Evolutionary conservation across 305 asterid genomes (phyloP).

Genomic region (Fraxinus albicans): DNA sequence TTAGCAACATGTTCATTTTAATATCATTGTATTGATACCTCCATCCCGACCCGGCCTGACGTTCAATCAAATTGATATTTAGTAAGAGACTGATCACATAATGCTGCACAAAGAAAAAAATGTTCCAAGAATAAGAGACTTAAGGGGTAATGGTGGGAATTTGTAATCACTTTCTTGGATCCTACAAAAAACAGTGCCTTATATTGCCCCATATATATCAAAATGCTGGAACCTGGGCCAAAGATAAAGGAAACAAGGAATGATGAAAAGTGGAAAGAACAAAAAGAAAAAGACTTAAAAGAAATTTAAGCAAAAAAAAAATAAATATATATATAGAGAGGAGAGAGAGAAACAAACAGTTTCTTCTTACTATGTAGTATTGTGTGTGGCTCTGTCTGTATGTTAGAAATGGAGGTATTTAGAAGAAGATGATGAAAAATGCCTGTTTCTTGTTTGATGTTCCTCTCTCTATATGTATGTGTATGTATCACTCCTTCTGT

Average conservation of each 20-base stretch:
- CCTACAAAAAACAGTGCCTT: constrained; percentile 43
- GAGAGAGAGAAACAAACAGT: not conserved
- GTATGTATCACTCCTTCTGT: not conserved
- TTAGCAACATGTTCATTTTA: not conserved
- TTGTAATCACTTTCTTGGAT: constrained; percentile 65
- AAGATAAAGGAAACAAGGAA: constrained; percentile 72
- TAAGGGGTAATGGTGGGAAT: constrained; percentile 33
- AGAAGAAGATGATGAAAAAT: not conserved
- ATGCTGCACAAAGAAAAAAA: not conserved
- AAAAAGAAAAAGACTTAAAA: constrained; percentile 39
- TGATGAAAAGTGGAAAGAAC: constrained; percentile 50
- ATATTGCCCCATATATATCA: constrained; percentile 35
- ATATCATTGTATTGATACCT: not conserved
- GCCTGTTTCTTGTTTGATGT: not conserved
- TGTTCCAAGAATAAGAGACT: constrained; percentile 30
- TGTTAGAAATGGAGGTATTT: not conserved
- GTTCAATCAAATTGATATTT: not conserved
- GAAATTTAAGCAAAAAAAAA: constrained; percentile 27
- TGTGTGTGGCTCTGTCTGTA: not conserved
- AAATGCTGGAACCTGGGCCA: constrained; percentile 39
- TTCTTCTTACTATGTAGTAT: not conserved
- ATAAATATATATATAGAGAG: not conserved
- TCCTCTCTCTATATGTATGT: not conserved
- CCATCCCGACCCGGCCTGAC: not conserved
- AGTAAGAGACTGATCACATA: not conserved